Percentiles rank a stretch among this genome's conserved stretches.
Conservation (phyloP, 768 basidiomycete species). For the Xerocomus spinulosus region DNA sequence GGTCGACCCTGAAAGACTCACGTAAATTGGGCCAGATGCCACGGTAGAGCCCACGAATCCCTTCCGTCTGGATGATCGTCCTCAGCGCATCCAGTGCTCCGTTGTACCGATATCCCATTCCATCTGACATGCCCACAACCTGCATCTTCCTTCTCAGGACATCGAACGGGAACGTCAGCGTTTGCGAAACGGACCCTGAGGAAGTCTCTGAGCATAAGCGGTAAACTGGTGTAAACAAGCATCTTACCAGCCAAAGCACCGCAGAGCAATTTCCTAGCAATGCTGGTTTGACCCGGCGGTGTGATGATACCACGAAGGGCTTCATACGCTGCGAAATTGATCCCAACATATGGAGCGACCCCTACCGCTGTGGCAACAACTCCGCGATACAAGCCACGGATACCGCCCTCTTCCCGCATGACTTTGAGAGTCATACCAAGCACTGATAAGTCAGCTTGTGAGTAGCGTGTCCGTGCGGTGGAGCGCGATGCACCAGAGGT, state of each 20-base stretch:
- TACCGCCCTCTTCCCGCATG: constrained; percentile 86
- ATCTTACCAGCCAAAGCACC: constrained; percentile 78
- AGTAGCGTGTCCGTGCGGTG: constrained; percentile 35
- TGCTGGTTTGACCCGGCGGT: constrained; percentile 72
- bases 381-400: constrained; percentile 83
- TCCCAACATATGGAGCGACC: constrained; percentile 85
- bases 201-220: constrained; percentile 3
- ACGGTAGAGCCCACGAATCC: constrained; percentile 71
- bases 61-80: constrained; percentile 69
- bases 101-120: constrained; percentile 61
- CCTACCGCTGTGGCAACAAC: constrained; percentile 80
- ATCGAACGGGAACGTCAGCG: constrained; percentile 94
- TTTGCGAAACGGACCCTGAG: constrained; percentile 85
- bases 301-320: constrained; percentile 68
- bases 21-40: constrained; percentile 87
- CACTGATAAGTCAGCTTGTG: constrained; percentile 60
- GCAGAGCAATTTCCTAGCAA: constrained; percentile 69
- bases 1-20: constrained; percentile 37
- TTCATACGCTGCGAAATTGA: constrained; percentile 96
- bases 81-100: constrained; percentile 77
- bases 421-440: constrained; percentile 90
- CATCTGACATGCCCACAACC: constrained; percentile 72
- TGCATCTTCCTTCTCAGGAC: constrained; percentile 95
- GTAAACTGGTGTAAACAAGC: neutral
- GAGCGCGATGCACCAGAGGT: constrained; percentile 47